Percentiles rank a stretch among this genome's conserved stretches.
phyloP scores from a whole-genome alignment of 2,329 filamentous ascomycete species.

The Fusarium albosuccineum region DNA sequence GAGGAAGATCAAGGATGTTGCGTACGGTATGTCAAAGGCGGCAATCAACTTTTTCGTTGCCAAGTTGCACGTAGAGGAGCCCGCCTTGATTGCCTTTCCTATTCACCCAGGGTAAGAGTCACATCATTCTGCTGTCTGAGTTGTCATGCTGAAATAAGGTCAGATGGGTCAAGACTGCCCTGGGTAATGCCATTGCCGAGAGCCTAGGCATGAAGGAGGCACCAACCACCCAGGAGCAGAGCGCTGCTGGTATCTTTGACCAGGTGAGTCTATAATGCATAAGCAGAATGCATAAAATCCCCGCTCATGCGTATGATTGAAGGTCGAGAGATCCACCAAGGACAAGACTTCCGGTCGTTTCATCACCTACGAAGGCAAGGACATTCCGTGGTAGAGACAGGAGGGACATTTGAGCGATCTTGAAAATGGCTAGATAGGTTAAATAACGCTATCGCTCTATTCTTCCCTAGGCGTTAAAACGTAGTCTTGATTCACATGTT shows the following conservation, averaged over 20 bases:
- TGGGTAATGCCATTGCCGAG: constrained; percentile 1
- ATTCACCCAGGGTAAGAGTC: neutral
- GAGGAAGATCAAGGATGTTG: neutral
- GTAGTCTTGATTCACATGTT: too few relatives aligned
- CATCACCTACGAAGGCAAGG: neutral
- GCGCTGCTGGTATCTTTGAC: neutral
- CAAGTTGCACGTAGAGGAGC: constrained; percentile 1
- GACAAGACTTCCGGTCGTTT: neutral
- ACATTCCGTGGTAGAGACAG: neutral
- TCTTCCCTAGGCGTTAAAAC: too few relatives aligned
- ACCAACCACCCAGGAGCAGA: neutral
- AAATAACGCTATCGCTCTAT: too few relatives aligned
- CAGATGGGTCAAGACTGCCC: neutral
- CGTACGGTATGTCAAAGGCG: constrained; percentile 1
- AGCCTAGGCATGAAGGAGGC: neutral
- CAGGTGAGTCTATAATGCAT: neutral
- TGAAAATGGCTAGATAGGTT: too few relatives aligned
- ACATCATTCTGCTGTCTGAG: neutral
- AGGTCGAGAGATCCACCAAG: neutral
- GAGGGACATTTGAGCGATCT: too few relatives aligned
- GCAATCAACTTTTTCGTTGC: constrained; percentile 3
- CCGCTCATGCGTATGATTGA: neutral
- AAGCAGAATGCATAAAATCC: too few relatives aligned
- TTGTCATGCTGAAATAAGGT: neutral
- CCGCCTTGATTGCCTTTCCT: neutral